Conservation (phyloP, 2,329 filamentous ascomycete species). For the Didymella glomerata region DNA sequence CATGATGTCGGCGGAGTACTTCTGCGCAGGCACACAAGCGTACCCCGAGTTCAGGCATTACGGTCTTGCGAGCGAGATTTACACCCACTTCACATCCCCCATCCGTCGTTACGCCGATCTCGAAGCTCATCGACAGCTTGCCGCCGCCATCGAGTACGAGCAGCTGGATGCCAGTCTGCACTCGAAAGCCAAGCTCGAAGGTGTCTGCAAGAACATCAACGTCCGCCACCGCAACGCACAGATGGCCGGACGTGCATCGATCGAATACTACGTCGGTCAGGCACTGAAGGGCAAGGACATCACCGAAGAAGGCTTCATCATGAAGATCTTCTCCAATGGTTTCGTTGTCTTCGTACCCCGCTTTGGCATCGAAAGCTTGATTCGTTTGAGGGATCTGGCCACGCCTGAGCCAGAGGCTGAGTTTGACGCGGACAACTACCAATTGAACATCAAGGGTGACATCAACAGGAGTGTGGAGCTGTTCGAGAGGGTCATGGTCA, state of each 20-base stretch:
- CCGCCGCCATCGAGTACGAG: slow-evolving; percentile 94
- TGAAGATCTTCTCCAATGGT: slow-evolving; percentile 97
- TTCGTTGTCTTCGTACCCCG: slow-evolving; percentile 95
- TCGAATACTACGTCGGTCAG: slow-evolving; percentile 98
- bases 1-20: slow-evolving; percentile 99
- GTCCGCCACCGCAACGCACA: slow-evolving; percentile 96
- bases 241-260: slow-evolving; percentile 89
- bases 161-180: slow-evolving; percentile 81
- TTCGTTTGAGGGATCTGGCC: slow-evolving; percentile 83
- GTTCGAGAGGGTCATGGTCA: slow-evolving; percentile 90
- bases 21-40: slow-evolving; percentile 90
- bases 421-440: slow-evolving; percentile 88
- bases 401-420: slow-evolving; percentile 77
- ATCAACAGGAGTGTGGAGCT: slow-evolving; percentile 74
- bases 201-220: slow-evolving; percentile 98
- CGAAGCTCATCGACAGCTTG: slow-evolving; percentile 90
- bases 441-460: slow-evolving; percentile 67
- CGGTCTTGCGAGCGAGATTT: slow-evolving; percentile 93
- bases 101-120: slow-evolving; percentile 98
- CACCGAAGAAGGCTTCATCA: slow-evolving; percentile 92
- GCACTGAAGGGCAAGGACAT: slow-evolving; percentile 79
- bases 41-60: slow-evolving; percentile 97
- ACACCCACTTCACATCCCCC: slow-evolving; percentile 97
- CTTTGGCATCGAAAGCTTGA: slow-evolving; percentile 93
- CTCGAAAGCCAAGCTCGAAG: slow-evolving; percentile 84